These are phyloP conservation scores for Cutaneotrichosporon arboriforme DNA, from an alignment of 1,284 basidiomycete genomes.

Conservation along the genomic window DNA sequence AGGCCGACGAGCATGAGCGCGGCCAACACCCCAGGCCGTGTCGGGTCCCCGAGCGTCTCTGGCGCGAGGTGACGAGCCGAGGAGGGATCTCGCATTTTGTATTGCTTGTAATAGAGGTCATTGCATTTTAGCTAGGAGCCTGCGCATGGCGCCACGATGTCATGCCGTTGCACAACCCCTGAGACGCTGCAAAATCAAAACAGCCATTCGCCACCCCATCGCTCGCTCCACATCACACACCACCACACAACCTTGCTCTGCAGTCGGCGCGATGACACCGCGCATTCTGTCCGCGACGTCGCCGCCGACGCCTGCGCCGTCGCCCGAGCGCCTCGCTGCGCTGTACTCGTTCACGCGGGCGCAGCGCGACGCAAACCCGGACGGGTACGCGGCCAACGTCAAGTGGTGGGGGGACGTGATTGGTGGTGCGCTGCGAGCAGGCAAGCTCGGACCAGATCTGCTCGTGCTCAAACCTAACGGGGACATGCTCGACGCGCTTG, in stretches of 20 bases:
- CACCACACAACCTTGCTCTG: too few relatives aligned
- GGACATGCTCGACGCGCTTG: slow-evolving; percentile 58
- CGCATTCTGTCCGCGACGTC: slow-evolving; percentile 6
- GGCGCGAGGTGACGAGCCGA: too few relatives aligned
- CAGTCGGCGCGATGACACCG: not conserved
- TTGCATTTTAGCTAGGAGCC: not conserved
- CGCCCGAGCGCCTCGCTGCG: slow-evolving; percentile 62
- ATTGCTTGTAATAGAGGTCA: too few relatives aligned
- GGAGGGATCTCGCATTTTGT: too few relatives aligned
- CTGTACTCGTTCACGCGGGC: slow-evolving; percentile 82
- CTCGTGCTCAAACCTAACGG: slow-evolving; percentile 64
- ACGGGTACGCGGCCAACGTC: slow-evolving; percentile 71
- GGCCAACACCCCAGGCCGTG: slow-evolving; percentile 11
- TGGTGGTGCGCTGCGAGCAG: slow-evolving; percentile 58
- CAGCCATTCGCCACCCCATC: not conserved
- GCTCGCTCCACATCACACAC: not conserved
- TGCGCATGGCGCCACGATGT: not conserved
- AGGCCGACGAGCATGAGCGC: slow-evolving; percentile 16
- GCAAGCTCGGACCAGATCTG: slow-evolving; percentile 52
- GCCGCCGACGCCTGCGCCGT: slow-evolving; percentile 35
- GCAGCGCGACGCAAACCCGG: slow-evolving; percentile 76
- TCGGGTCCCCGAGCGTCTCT: slow-evolving; percentile 1
- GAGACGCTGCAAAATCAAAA: not conserved
- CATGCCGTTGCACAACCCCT: not conserved
- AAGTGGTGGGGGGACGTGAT: slow-evolving; percentile 80